Base-by-base conservation (phyloP, 352 stramenopile genomes). In the Globisporangium viniferum region DNA sequence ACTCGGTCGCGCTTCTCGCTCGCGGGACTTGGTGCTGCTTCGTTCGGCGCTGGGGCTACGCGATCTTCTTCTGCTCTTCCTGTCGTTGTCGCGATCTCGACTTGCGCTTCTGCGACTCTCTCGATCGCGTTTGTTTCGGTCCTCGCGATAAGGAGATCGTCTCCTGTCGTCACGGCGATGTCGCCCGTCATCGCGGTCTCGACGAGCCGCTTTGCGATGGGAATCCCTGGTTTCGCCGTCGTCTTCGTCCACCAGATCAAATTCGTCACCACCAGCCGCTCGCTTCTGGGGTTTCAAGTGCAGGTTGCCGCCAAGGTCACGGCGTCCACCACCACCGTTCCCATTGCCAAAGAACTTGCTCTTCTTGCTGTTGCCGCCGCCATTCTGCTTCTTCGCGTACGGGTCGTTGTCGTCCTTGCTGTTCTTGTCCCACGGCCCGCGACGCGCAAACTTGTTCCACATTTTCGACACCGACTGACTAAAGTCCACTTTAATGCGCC, bases 401-500 rank as follows among this genome's bases (percentile, higher is more conserved):
- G 44, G 44, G 5, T 51, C 44, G 27, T 44, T 75, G 14, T 65
- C 55, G 49, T 64, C 74, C 51, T 74, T 86, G 27, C 85, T 77
- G 36, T 67, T 77, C 35, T 70, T 48, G 54, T 93, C 84, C 75
- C 81, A 90, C 48, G 80, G 78, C 1, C 56, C 56, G 6, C 81
- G 77, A 14, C 85, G 76, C 53, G 87, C 82, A 68, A 92, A 80
- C 58, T 93, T 90, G 78, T 98, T 97, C 98, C 98, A 99, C 7
- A 99, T 77, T 74, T 99, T 99, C 7, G 96, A 94, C 1, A 99
- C 98, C 35, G 93, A 99, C 73, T 99, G 98, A 69, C 88, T 98
- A 66, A 99, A 99, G 76, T 99, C 98, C 31, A 95, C 88, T 73
- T 95, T 95, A 64, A 95, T 91, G 36, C 97, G 90, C 22, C 98